A percentile compares a stretch with the other conserved stretches of the same genome.
These are phyloP conservation scores for Cudoniella acicularis DNA, from an alignment of 495 filamentous ascomycete genomes.

Conservation along the genomic window DNA sequence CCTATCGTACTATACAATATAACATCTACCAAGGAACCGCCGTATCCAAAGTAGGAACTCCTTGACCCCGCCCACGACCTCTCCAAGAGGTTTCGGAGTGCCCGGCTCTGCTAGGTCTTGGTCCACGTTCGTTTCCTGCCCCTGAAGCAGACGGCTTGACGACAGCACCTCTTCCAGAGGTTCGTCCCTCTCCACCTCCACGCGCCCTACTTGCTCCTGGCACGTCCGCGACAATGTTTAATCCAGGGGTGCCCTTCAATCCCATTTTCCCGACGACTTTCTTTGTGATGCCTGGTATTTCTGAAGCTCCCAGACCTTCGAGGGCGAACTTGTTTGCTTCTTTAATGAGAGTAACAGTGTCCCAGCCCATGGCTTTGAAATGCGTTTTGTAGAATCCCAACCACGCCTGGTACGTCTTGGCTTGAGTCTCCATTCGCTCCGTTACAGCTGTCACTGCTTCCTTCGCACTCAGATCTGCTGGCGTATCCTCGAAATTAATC, in stretches of 20 bases:
- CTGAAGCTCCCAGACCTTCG: constrained; percentile 39
- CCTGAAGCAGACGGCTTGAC: background rate
- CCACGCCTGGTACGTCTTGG: constrained; percentile 35
- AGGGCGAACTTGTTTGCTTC: constrained; percentile 43
- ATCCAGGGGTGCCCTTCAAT: constrained; percentile 41
- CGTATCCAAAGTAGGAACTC: no score
- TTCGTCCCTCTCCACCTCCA: constrained; percentile 20
- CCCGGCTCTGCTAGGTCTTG: background rate
- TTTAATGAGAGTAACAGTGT: constrained; percentile 34
- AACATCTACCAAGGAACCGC: no score
- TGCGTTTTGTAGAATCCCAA: constrained; percentile 50
- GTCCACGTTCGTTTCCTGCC: background rate
- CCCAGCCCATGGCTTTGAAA: constrained; percentile 38
- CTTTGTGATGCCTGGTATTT: constrained; percentile 42
- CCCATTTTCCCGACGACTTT: constrained; percentile 49
- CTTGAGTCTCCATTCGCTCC: constrained; percentile 20
- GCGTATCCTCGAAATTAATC: constrained; percentile 29
- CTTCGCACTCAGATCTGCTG: constrained; percentile 29
- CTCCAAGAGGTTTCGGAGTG: background rate
- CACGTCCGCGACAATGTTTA: constrained; percentile 29
- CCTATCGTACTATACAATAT: no score
- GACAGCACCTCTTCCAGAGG: constrained; percentile 3
- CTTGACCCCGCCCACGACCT: no score
- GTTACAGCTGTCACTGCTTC: constrained; percentile 23
- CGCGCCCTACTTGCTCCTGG: constrained; percentile 11